phyloP scores from a whole-genome alignment of 192 early-diverging fungal genomes.

The Cladochytrium replicatum region DNA sequence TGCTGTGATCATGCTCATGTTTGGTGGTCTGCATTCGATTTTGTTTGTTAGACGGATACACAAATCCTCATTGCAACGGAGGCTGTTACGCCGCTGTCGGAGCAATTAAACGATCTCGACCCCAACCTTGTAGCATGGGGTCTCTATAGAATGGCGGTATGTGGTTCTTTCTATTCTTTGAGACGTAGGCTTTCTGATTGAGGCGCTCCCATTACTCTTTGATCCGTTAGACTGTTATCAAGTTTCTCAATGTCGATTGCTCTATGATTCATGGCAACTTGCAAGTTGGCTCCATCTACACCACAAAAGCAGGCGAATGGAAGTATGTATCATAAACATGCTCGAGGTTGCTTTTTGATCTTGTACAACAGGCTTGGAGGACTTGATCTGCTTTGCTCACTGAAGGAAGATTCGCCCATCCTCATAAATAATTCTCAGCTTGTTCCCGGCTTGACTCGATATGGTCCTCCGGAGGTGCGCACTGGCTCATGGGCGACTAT shows the following conservation, averaged over 20 bases:
- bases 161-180: slow-evolving; percentile 8
- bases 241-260: slow-evolving; percentile 82
- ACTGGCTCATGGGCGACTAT: slow-evolving; percentile 49
- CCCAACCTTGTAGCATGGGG: slow-evolving; percentile 66
- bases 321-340: slow-evolving; percentile 23
- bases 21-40: background rate
- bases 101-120: slow-evolving; percentile 34
- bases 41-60: slow-evolving; percentile 44
- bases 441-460: slow-evolving; percentile 53
- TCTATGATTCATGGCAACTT: slow-evolving; percentile 82
- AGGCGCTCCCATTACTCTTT: slow-evolving; percentile 3
- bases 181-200: background rate
- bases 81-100: slow-evolving; percentile 57
- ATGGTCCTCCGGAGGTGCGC: slow-evolving; percentile 63
- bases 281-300: slow-evolving; percentile 66
- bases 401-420: slow-evolving; percentile 58
- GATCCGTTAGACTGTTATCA: slow-evolving; percentile 54
- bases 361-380: slow-evolving; percentile 60
- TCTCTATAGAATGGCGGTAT: slow-evolving; percentile 78
- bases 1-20: background rate
- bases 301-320: slow-evolving; percentile 90
- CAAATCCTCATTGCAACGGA: slow-evolving; percentile 88
- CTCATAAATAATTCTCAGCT: slow-evolving; percentile 52
- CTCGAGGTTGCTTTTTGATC: background rate
- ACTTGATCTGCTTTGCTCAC: slow-evolving; percentile 63